A percentile compares a stretch with the other conserved stretches of the same genome.
Evolutionary conservation across 345 rosid species (phyloP).

Genomic region (Geranium rotundifolium): DNA sequence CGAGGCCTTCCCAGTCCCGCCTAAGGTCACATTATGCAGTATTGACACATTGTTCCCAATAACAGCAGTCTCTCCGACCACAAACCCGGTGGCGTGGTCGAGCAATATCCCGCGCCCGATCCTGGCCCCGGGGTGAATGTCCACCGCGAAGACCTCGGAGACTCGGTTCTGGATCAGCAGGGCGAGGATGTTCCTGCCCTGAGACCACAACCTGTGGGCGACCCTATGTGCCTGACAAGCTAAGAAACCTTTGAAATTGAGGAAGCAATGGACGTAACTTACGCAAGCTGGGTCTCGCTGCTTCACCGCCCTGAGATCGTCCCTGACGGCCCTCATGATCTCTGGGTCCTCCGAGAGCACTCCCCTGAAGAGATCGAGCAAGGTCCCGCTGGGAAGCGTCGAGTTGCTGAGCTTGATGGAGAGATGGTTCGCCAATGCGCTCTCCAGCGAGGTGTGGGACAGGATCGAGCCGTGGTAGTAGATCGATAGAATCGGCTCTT

Average conservation of each 20-base stretch:
- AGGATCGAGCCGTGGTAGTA: constrained; percentile 58
- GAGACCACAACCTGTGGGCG: constrained; percentile 68
- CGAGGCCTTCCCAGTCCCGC: constrained; percentile 74
- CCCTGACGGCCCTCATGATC: constrained; percentile 41
- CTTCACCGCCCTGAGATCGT: constrained; percentile 53
- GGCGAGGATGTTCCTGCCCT: constrained; percentile 46
- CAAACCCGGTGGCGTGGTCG: constrained; percentile 78
- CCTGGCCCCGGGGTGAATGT: constrained; percentile 88
- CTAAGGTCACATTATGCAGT: constrained; percentile 78
- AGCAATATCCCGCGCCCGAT: constrained; percentile 66
- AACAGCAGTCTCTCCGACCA: constrained; percentile 88
- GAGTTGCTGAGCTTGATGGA: constrained; percentile 55
- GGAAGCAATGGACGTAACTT: constrained; percentile 64
- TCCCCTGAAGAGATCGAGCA: constrained; percentile 50
- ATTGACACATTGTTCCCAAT: constrained; percentile 83
- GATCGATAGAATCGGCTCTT: constrained; percentile 59
- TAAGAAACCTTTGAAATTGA: constrained; percentile 70
- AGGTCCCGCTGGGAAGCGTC: constrained; percentile 41
- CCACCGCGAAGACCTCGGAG: constrained; percentile 65
- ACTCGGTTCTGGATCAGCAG: constrained; percentile 68
- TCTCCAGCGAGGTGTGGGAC: constrained; percentile 46
- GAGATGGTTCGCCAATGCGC: constrained; percentile 63
- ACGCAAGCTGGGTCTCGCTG: constrained; percentile 83
- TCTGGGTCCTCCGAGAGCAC: constrained; percentile 39
- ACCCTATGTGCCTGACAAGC: constrained; percentile 75